A percentile compares a stretch with the other conserved stretches of the same genome.
phyloP scores from a whole-genome alignment of 2,329 filamentous ascomycete genomes.

The Cercospora sp. region DNA sequence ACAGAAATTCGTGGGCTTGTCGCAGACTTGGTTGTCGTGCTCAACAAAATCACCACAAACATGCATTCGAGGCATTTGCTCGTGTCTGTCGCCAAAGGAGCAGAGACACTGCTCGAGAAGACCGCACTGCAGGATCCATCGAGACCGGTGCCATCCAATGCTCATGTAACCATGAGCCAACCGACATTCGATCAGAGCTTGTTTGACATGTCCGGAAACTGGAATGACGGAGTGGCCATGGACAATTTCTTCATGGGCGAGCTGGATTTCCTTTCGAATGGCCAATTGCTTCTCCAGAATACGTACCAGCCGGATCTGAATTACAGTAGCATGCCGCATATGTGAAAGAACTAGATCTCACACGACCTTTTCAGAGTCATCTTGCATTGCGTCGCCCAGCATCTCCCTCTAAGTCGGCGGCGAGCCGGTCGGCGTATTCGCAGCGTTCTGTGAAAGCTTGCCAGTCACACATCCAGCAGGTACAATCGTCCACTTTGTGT shows the following conservation, averaged over 20 bases:
- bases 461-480: conserved; percentile 8
- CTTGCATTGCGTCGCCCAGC: not conserved
- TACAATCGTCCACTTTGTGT: not conserved
- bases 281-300: conserved; percentile 26
- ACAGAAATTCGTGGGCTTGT: conserved; percentile 32
- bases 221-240: conserved; percentile 28
- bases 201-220: conserved; percentile 31
- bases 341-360: conserved; percentile 7
- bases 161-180: conserved; percentile 33
- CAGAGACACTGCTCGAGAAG: conserved; percentile 31
- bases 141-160: conserved; percentile 31
- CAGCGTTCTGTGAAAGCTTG: not conserved
- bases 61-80: conserved; percentile 37
- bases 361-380: not conserved
- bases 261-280: conserved; percentile 35
- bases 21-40: conserved; percentile 29
- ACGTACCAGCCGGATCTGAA: conserved; percentile 31
- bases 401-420: not conserved
- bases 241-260: conserved; percentile 38
- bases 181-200: conserved; percentile 34
- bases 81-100: conserved; percentile 32
- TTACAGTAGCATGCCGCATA: conserved; percentile 26
- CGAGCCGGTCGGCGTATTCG: not conserved
- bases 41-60: conserved; percentile 32
- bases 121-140: conserved; percentile 23